Conservation (phyloP, 1,284 basidiomycete genomes). For the Athelia psychrophila region DNA sequence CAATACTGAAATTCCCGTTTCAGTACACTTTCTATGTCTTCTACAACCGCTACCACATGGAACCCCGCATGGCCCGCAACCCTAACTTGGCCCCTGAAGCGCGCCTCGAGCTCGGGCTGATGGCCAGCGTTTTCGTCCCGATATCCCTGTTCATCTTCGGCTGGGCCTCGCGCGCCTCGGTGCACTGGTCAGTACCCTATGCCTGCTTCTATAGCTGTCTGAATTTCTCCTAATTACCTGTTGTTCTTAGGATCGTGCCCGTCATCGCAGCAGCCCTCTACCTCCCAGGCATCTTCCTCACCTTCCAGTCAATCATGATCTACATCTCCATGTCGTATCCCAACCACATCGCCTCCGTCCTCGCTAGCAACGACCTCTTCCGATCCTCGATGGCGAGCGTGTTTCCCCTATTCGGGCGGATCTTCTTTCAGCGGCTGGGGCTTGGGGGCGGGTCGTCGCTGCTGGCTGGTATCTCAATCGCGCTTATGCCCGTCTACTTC, state of each 20-base stretch:
- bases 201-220: too few relatives aligned
- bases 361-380: neutral
- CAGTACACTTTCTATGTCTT: neutral
- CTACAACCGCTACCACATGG: neutral
- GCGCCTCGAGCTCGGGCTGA: constrained; percentile 17
- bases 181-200: too few relatives aligned
- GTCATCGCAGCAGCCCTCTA: constrained; percentile 21
- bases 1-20: constrained; percentile 21
- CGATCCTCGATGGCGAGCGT: neutral
- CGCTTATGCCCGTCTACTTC: neutral
- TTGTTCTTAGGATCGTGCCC: too few relatives aligned
- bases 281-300: neutral
- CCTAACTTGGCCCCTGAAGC: neutral
- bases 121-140: constrained; percentile 41
- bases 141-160: constrained; percentile 42
- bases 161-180: constrained; percentile 30
- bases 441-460: neutral
- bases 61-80: neutral
- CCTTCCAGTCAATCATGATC: neutral
- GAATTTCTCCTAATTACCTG: too few relatives aligned
- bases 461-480: neutral
- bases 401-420: neutral
- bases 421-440: neutral
- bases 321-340: neutral
- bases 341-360: neutral